Conservation (phyloP, 2,329 filamentous ascomycete species). For the Cucurbitaria berberidis region DNA sequence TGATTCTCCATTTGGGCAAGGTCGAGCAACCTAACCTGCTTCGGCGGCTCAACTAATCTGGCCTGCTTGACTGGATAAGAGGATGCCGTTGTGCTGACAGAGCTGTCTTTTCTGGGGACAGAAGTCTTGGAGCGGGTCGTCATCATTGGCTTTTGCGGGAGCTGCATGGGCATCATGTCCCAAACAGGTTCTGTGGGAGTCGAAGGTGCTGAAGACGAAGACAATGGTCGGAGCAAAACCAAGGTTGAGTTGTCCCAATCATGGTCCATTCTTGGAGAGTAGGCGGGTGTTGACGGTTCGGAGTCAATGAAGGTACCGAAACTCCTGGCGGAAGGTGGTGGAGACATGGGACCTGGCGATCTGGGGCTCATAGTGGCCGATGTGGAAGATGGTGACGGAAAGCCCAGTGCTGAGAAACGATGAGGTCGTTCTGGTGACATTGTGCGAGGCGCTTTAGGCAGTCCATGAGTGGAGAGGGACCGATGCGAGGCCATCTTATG, state of each 20-base stretch:
- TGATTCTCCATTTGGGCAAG: conserved; percentile 23
- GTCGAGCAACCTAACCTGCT: conserved; percentile 13
- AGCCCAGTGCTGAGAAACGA: conserved; percentile 34
- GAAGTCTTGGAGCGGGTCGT: conserved; percentile 12
- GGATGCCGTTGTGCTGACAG: conserved; percentile 6
- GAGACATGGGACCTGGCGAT: conserved; percentile 36
- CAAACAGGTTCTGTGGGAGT: conserved; percentile 40
- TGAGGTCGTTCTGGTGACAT: conserved; percentile 37
- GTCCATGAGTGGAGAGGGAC: conserved; percentile 41
- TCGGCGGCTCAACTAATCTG: conserved; percentile 5
- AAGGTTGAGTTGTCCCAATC: conserved; percentile 38
- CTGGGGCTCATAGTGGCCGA: conserved; percentile 30
- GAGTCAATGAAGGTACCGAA: conserved; percentile 48
- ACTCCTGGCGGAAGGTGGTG: conserved; percentile 45
- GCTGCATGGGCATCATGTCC: conserved; percentile 40
- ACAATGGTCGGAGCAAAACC: conserved; percentile 36
- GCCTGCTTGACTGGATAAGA: conserved; percentile 24
- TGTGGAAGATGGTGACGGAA: conserved; percentile 19
- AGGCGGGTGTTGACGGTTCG: conserved; percentile 46
- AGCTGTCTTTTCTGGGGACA: conserved; percentile 10
- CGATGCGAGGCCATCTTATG: conserved; percentile 28
- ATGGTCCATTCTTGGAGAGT: conserved; percentile 36
- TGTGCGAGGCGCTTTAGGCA: conserved; percentile 41
- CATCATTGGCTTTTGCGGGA: conserved; percentile 3
- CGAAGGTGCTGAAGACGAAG: conserved; percentile 31